Percentiles rank a stretch among this genome's conserved stretches.
These are phyloP conservation scores for Shiraia bambusicola DNA, from an alignment of 2,329 filamentous ascomycete species.

Conservation along the genomic window DNA sequence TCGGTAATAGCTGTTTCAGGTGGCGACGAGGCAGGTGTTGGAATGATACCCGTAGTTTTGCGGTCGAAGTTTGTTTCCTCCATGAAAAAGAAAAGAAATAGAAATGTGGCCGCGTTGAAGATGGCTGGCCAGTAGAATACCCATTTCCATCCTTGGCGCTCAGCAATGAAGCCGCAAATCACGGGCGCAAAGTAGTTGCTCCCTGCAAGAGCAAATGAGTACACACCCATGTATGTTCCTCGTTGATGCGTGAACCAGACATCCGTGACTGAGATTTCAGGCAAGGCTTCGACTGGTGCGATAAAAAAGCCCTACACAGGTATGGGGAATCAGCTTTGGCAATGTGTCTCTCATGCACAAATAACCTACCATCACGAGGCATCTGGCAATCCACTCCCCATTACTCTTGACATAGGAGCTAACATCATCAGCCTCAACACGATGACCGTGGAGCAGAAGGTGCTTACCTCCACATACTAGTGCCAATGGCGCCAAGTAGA, in stretches of 20 bases:
- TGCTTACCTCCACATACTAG: slow-evolving; percentile 45
- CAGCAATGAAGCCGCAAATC: slow-evolving; percentile 41
- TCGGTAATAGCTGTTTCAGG: slow-evolving; percentile 6
- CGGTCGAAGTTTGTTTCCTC: slow-evolving; percentile 61
- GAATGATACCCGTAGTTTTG: slow-evolving; percentile 21
- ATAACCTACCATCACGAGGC: slow-evolving; percentile 41
- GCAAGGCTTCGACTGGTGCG: slow-evolving; percentile 53
- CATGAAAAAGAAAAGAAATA: slow-evolving; percentile 60
- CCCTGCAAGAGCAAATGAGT: slow-evolving; percentile 35
- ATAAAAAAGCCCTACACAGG: slow-evolving; percentile 47
- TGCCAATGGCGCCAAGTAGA: slow-evolving; percentile 42
- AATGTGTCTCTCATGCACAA: too few relatives aligned
- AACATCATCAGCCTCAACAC: slow-evolving; percentile 29
- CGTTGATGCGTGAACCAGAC: slow-evolving; percentile 42
- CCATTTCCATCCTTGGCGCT: slow-evolving; percentile 41
- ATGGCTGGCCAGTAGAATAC: slow-evolving; percentile 57
- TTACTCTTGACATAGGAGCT: slow-evolving; percentile 48
- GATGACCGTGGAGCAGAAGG: neutral
- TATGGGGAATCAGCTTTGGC: too few relatives aligned
- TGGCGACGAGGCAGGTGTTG: slow-evolving; percentile 9
- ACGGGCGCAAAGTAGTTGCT: slow-evolving; percentile 43
- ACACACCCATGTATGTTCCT: slow-evolving; percentile 36
- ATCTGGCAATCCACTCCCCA: slow-evolving; percentile 52
- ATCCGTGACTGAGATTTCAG: slow-evolving; percentile 51
- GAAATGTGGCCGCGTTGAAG: slow-evolving; percentile 50